These are phyloP conservation scores for Leishmania tropica DNA, from an alignment of 208 protist genomes.

Conservation along the genomic window DNA sequence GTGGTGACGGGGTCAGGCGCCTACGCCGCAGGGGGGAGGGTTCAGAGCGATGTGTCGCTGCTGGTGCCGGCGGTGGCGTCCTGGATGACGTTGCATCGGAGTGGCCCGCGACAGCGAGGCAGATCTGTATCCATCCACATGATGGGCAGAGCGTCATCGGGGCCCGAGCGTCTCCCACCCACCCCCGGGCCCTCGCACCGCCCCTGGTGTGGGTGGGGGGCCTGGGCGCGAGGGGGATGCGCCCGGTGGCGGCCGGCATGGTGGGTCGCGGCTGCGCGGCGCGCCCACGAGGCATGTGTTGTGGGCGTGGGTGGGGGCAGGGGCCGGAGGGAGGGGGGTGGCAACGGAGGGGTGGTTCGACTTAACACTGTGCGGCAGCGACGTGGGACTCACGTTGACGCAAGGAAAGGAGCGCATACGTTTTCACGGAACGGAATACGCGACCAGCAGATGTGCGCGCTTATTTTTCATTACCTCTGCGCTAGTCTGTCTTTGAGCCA, in stretches of 20 bases:
- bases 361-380: no score
- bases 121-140: not conserved
- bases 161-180: not conserved
- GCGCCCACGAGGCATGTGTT: not conserved
- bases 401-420: not conserved
- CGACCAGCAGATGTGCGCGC: not conserved
- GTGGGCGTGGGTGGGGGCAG: not conserved
- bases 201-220: not conserved
- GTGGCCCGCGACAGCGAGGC: not conserved
- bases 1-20: not conserved
- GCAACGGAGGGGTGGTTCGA: no score
- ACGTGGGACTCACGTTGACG: not conserved
- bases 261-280: not conserved
- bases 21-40: not conserved
- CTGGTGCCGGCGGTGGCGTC: not conserved
- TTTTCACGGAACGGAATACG: not conserved
- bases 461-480: not conserved
- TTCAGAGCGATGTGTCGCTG: not conserved
- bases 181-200: not conserved
- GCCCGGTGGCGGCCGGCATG: not conserved
- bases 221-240: not conserved
- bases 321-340: not conserved
- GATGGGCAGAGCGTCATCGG: not conserved
- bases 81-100: not conserved
- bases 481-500: not conserved